Conservation (phyloP, 768 basidiomycete genomes). For the Neoboletus subvelutipes region DNA sequence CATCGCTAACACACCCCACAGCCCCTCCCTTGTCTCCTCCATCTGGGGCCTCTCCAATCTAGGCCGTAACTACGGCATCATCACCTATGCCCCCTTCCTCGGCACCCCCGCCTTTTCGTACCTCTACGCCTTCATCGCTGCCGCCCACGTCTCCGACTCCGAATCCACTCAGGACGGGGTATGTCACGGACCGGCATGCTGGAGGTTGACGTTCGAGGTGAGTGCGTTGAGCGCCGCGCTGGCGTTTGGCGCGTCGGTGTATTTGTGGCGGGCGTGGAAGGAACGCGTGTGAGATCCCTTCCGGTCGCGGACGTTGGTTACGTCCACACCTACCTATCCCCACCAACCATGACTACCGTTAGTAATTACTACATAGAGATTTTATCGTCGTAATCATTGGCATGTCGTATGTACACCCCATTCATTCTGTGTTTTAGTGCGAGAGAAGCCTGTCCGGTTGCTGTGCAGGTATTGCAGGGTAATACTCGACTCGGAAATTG, state of each 20-base stretch:
- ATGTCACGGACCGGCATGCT: conserved; percentile 63
- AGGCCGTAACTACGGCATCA: conserved; percentile 74
- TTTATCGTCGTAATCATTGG: background rate
- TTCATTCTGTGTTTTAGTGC: background rate
- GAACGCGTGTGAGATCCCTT: conserved; percentile 42
- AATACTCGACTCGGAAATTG: background rate
- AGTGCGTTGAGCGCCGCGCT: conserved; percentile 42
- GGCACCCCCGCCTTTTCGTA: conserved; percentile 79
- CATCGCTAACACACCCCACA: conserved; percentile 1
- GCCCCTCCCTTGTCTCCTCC: conserved; percentile 65
- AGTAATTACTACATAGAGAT: background rate
- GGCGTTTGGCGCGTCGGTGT: conserved; percentile 43
- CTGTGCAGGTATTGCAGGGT: background rate
- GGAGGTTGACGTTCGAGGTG: conserved; percentile 64
- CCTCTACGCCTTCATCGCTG: conserved; percentile 70
- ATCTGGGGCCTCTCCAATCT: conserved; percentile 71
- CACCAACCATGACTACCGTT: background rate
- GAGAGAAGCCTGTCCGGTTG: too few species aligned
- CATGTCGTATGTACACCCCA: background rate
- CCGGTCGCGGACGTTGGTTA: background rate
- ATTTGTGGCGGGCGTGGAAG: conserved; percentile 67
- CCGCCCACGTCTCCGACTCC: conserved; percentile 42
- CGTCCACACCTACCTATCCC: background rate
- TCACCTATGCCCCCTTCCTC: conserved; percentile 73
- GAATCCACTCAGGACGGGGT: conserved; percentile 19